Evolutionary conservation across 2,329 filamentous ascomycete species (phyloP).

Genomic region (Lasiodiplodia sp.): DNA sequence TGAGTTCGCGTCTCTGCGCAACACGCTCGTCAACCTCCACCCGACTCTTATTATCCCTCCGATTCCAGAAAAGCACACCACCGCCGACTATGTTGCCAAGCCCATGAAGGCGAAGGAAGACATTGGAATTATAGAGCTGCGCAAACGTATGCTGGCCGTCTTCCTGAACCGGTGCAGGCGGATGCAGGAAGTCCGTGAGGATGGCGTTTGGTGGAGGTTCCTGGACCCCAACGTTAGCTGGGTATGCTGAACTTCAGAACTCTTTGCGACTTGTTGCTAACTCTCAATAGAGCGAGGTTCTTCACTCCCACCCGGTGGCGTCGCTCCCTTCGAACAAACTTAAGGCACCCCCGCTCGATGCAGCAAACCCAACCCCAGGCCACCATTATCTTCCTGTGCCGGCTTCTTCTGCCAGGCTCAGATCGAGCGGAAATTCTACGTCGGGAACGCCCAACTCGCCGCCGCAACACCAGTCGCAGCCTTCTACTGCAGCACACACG

Average conservation of each 20-base stretch:
- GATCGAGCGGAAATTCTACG: conserved; percentile 56
- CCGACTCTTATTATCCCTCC: conserved; percentile 95
- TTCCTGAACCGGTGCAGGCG: conserved; percentile 92
- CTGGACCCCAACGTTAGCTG: conserved; percentile 98
- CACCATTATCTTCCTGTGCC: conserved; percentile 90
- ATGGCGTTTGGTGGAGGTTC: conserved; percentile 98
- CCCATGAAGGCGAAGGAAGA: conserved; percentile 98
- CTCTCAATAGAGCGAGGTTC: conserved; percentile 78
- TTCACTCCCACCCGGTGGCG: conserved; percentile 87
- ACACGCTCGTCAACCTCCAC: conserved; percentile 88
- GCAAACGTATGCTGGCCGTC: conserved; percentile 95
- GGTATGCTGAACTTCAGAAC: conserved; percentile 62
- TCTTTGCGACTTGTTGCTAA: conserved; percentile 22
- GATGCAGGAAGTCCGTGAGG: conserved; percentile 90
- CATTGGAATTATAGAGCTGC: conserved; percentile 91
- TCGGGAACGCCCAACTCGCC: conserved; percentile 64
- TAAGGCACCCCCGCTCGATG: conserved; percentile 92
- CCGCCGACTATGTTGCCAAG: conserved; percentile 98
- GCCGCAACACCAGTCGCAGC: conserved; percentile 55
- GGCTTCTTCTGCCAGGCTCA: conserved; percentile 84
- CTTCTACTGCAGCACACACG: conserved; percentile 63
- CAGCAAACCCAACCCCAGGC: conserved; percentile 87
- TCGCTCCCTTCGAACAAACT: conserved; percentile 93
- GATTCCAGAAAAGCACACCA: conserved; percentile 98
- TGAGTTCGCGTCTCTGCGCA: conserved; percentile 89